Evolutionary conservation across 2,329 filamentous ascomycete species (phyloP).

Genomic region (Arthrobotrys sinensis): DNA sequence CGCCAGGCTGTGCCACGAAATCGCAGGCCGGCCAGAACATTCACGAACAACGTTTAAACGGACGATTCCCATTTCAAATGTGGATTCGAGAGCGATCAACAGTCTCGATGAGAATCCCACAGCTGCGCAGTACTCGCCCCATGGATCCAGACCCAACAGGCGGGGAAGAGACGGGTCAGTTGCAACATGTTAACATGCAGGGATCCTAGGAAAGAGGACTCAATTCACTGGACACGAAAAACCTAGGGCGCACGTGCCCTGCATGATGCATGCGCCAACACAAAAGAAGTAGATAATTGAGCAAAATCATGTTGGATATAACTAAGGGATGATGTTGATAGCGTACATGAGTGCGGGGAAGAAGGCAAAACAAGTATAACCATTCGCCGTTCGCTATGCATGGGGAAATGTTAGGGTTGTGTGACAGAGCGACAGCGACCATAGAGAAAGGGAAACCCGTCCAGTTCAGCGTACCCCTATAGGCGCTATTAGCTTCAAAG

Average conservation of each 20-base stretch:
- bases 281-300: not conserved
- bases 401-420: not conserved
- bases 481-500: not conserved
- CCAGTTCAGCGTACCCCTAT: not conserved
- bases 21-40: not conserved
- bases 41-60: not conserved
- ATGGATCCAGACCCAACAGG: no score
- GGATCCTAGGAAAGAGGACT: not conserved
- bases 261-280: not conserved
- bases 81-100: no score
- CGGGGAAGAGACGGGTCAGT: no score
- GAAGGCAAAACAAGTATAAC: not conserved
- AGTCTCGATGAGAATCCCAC: no score
- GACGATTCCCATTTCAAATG: no score
- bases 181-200: no score
- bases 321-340: not conserved
- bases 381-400: not conserved
- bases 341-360: not conserved
- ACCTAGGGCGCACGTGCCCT: not conserved
- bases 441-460: no score
- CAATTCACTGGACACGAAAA: not conserved
- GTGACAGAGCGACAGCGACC: no score
- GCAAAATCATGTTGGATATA: not conserved
- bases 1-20: slow-evolving; percentile 25
- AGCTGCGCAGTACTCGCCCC: no score